These are phyloP conservation scores for Tanacetum coccineum DNA, from an alignment of 129 eudicot genomes.

Conservation along the genomic window DNA sequence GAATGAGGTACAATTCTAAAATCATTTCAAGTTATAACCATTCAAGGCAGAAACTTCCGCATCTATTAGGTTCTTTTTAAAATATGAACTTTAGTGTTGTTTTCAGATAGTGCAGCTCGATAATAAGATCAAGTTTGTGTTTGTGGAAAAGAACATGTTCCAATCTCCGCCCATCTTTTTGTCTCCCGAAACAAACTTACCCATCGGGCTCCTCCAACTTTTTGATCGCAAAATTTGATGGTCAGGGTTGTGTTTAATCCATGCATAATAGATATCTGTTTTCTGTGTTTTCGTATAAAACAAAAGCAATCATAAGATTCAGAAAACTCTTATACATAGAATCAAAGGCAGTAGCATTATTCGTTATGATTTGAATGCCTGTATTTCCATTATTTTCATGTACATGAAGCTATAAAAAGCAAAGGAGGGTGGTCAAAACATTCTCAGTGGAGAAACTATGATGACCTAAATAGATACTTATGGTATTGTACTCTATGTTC, in stretches of 20 bases:
- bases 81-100: background rate
- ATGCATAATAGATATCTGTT: background rate
- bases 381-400: no score
- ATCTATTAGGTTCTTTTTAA: background rate
- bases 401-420: no score
- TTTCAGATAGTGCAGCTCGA: constrained; percentile 76
- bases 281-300: constrained; percentile 1
- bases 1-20: constrained; percentile 56
- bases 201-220: constrained; percentile 69
- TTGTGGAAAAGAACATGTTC: no score
- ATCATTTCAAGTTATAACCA: background rate
- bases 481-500: no score
- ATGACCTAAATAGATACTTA: no score
- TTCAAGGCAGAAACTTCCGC: background rate
- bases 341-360: no score
- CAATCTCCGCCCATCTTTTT: no score
- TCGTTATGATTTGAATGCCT: no score
- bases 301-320: constrained; percentile 3
- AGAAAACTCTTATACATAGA: background rate
- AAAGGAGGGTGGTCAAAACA: no score
- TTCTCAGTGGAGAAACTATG: no score
- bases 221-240: constrained; percentile 70
- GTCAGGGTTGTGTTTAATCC: constrained; percentile 45
- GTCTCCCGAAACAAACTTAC: no score
- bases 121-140: constrained; percentile 63